Conservation (phyloP, 2,329 filamentous ascomycete genomes). For the Fusarium euwallaceae region DNA sequence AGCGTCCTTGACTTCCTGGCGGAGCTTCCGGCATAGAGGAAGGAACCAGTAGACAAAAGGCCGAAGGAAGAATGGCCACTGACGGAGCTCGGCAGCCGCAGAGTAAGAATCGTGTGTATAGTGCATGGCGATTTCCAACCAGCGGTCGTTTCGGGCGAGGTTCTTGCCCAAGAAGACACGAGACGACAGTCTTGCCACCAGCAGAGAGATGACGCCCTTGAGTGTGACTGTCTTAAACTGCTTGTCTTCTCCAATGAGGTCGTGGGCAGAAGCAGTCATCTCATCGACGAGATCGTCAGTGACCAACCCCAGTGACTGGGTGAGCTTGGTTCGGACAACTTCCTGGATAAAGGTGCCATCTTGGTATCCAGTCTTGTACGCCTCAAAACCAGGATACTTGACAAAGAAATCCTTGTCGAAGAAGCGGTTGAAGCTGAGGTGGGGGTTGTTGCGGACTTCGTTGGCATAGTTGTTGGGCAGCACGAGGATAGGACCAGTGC, state of each 20-base stretch:
- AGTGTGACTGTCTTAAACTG: background rate
- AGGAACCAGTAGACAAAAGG: slow-evolving; percentile 1
- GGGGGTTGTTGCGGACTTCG: slow-evolving; percentile 9
- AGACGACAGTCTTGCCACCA: slow-evolving; percentile 63
- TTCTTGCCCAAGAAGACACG: slow-evolving; percentile 61
- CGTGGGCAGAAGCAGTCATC: background rate
- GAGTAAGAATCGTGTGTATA: slow-evolving; percentile 57
- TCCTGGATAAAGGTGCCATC: background rate
- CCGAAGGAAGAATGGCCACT: background rate
- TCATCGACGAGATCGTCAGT: background rate
- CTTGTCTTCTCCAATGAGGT: background rate
- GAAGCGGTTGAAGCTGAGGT: slow-evolving; percentile 15
- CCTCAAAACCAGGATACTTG: slow-evolving; percentile 15
- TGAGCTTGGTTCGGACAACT: background rate
- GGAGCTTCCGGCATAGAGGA: background rate
- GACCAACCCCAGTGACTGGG: background rate
- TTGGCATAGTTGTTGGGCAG: background rate
- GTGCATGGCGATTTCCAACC: slow-evolving; percentile 59
- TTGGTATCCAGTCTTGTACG: background rate
- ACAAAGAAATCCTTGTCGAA: slow-evolving; percentile 20
- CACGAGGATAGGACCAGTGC: background rate
- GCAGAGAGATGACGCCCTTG: background rate
- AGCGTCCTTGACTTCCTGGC: slow-evolving; percentile 1
- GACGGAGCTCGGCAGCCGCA: slow-evolving; percentile 6
- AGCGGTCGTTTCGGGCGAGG: slow-evolving; percentile 60